Percentiles rank a stretch among this genome's conserved stretches.
Conservation (phyloP, 2,329 filamentous ascomycete species). For the Chrysosporium queenslandicum region DNA sequence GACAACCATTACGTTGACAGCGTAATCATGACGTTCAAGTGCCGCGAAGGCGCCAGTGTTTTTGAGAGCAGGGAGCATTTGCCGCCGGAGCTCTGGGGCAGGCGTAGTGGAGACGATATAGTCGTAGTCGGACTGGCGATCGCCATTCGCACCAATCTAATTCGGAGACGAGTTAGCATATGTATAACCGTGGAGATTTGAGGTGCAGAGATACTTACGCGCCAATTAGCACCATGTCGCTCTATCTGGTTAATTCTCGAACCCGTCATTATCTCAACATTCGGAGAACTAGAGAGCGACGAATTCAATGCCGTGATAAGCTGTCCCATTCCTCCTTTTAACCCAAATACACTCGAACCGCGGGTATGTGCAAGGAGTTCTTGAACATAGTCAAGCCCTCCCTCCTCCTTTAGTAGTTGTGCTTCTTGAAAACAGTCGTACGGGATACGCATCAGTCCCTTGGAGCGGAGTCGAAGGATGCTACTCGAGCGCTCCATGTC, state of each 20-base stretch:
- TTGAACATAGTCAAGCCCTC: conserved; percentile 16
- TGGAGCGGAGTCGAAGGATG: no score
- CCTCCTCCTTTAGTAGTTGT: conserved; percentile 8
- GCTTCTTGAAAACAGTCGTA: conserved; percentile 14
- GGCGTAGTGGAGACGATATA: conserved; percentile 23
- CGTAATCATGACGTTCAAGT: conserved; percentile 40
- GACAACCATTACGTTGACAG: conserved; percentile 80
- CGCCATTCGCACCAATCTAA: conserved; percentile 7
- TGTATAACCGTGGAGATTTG: background rate
- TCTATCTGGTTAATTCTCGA: conserved; percentile 37
- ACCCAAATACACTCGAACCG: conserved; percentile 33
- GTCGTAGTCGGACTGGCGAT: conserved; percentile 16
- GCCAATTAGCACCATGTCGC: conserved; percentile 14
- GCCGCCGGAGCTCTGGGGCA: conserved; percentile 15
- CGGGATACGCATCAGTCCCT: background rate
- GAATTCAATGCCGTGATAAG: conserved; percentile 47
- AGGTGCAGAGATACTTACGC: background rate
- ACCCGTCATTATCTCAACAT: conserved; percentile 50
- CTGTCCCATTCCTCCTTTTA: conserved; percentile 51
- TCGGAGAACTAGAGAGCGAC: conserved; percentile 43
- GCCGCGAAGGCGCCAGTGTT: conserved; percentile 16
- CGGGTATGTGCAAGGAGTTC: conserved; percentile 17
- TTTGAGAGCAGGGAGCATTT: conserved; percentile 1
- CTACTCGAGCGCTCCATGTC: no score
- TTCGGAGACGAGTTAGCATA: background rate